Base-by-base conservation (phyloP, 805 yeast species). In the Pichia sporocuriosa region DNA sequence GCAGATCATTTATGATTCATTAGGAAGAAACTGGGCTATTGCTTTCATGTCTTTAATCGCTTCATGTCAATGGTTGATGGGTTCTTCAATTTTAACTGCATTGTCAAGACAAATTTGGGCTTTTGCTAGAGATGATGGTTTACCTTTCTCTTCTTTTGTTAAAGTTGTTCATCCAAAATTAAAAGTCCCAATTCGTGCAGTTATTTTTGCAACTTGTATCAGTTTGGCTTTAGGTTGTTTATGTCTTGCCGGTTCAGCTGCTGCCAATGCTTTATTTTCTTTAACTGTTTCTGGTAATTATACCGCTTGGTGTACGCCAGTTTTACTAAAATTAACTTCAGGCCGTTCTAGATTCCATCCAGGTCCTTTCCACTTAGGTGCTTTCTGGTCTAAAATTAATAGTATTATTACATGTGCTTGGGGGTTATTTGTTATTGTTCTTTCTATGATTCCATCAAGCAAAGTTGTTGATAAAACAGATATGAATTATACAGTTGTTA, bases 41-140 rank as follows among this genome's bases (percentile, higher is more conserved):
- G 81, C 80, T 0, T 68, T 79, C 47, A 75, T 80, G 79, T 50
- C 75, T 4, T 50, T 80, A 38, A 72, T 78, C 55, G 71, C 78
- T 9, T 55, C 69, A 46, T 77, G 83, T 19, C 85, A 79, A 56
- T 77, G 73, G 58, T 61, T 79, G 40, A 81, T 80, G 85, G 82
- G 83, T 15, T 68, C 75, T 20, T 75, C 82, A 3, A 69, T 75
- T 41, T 63, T 79, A 36, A 70, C 79, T 36, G 85, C 86, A 10
- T 70, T 75, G 6, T 78, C 84, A 5, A 72, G 88, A 59, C 87
- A 81, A 58, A 69, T 79, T 37, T 81, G 83, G 78, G 86, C 87
- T 1, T 79, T 81, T 58, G 78, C 85, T 17, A 73, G 90, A 63
- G 90, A 82, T 57, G 79, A 80, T 52, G 88, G 87, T 13, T 67